Base-by-base conservation (phyloP, 306 rosid genomes). In the Medicago arabica region DNA sequence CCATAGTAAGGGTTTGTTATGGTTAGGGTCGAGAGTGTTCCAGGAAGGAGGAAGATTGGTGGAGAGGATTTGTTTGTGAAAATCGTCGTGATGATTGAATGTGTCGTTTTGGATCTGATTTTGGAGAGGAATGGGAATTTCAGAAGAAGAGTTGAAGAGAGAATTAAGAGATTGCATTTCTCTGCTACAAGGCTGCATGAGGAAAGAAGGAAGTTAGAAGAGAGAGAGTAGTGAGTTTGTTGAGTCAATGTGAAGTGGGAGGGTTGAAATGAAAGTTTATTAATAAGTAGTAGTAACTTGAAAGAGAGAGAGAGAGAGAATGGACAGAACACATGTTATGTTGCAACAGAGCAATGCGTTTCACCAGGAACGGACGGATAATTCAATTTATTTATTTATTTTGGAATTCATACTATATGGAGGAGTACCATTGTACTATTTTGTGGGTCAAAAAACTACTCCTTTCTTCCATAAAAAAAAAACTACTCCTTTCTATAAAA, bases 51-150 rank as follows among this genome's bases (percentile, higher is more conserved):
- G 88, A 67, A 92, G 84, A 49, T 79, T 85, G 38, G 96, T 85
- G 31, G 96, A 89, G 68, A 95, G 95, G 86, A 95, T 89, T 83
- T 95, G 97, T 39, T 95, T 96, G 76, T 92, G 88, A 18, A 95
- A 92, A 80, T 92, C 99, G 28, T 95, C 99, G 71, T 89, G 89
- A n/a, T 84, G 82, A 16, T 88, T 89, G 50, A 85, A 86, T 58
- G 64, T 23, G 72, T 87, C 82, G 59, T 71, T 72, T 15, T 83
- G 86, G 69, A 85, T 81, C 72, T 75, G 85, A 0, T 69, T 67
- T 2, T 90, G 87, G 9, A 82, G 84, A 8, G 89, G 75, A 39
- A 83, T 78, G 53, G 82, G 90, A 1, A 61, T 61, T 61, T 61
- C 43, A n/a, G 67, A 4, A 31, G 67, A 71, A 7, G 86, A 50